Evolutionary conservation across 2,329 filamentous ascomycete species (phyloP).

Genomic region (Arthrocladium fulminans): DNA sequence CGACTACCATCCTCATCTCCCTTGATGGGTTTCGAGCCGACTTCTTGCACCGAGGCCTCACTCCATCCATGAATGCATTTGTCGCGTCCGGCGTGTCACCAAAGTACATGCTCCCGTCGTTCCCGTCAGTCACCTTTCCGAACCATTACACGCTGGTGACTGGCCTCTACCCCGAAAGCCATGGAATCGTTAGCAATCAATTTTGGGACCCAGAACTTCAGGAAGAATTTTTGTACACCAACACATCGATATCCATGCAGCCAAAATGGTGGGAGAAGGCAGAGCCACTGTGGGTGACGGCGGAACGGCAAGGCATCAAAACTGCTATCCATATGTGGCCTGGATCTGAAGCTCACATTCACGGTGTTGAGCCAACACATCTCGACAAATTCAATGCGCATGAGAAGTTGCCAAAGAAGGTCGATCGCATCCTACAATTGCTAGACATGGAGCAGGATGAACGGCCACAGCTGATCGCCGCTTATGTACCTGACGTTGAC

Average conservation of each 20-base stretch:
- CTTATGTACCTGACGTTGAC: slow-evolving; percentile 91
- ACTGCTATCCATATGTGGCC: slow-evolving; percentile 98
- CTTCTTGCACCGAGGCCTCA: slow-evolving; percentile 74
- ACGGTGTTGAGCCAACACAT: slow-evolving; percentile 64
- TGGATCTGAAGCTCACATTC: slow-evolving; percentile 80
- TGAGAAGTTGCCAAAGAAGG: slow-evolving; percentile 66
- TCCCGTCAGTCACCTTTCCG: slow-evolving; percentile 92
- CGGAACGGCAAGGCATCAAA: slow-evolving; percentile 69
- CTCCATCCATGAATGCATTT: slow-evolving; percentile 70
- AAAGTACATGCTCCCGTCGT: slow-evolving; percentile 85
- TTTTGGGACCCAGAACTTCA: slow-evolving; percentile 79
- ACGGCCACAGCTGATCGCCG: slow-evolving; percentile 83
- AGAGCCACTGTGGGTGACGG: slow-evolving; percentile 88
- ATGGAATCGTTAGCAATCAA: slow-evolving; percentile 85
- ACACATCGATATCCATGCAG: slow-evolving; percentile 65
- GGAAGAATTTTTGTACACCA: slow-evolving; percentile 81
- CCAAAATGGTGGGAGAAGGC: slow-evolving; percentile 97
- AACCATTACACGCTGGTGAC: slow-evolving; percentile 93
- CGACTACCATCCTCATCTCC: slow-evolving; percentile 87
- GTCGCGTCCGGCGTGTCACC: slow-evolving; percentile 79
- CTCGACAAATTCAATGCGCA: slow-evolving; percentile 77
- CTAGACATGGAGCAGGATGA: slow-evolving; percentile 59
- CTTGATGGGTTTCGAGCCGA: slow-evolving; percentile 94
- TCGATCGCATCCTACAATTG: slow-evolving; percentile 67
- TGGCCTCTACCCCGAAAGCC: slow-evolving; percentile 82